Conservation (phyloP, 139 green algal genomes). For the Mychonastes homosphaera region DNA sequence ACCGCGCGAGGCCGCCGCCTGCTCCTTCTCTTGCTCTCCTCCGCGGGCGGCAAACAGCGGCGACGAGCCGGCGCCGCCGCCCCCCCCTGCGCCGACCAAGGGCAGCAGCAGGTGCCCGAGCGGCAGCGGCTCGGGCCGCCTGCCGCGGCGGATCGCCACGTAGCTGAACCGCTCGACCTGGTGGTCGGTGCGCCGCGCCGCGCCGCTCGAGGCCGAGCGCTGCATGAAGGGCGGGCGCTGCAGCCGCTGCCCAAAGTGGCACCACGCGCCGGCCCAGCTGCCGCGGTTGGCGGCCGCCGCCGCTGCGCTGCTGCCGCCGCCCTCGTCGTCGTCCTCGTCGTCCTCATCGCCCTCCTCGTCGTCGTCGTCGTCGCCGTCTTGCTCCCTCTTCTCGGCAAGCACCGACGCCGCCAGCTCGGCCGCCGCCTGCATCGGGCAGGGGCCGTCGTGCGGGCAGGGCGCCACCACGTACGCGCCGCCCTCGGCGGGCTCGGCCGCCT, state of each 20-base stretch:
- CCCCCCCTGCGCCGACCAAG: no score
- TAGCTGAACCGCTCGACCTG: conserved; percentile 79
- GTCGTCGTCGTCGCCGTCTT: background rate
- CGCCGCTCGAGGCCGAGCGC: background rate
- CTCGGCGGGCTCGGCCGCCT: conserved; percentile 1
- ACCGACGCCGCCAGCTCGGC: background rate
- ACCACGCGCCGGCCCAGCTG: conserved; percentile 56
- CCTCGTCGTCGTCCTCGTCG: no score
- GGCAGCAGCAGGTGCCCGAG: no score
- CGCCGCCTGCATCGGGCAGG: conserved; percentile 47
- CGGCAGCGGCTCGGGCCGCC: no score
- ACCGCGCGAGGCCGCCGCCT: no score
- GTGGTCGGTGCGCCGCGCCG: conserved; percentile 9
- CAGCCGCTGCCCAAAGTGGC: conserved; percentile 67
- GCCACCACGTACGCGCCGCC: conserved; percentile 56
- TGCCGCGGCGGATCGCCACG: no score
- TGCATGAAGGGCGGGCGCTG: conserved; percentile 37
- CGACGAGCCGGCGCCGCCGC: no score
- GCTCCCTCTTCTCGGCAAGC: background rate
- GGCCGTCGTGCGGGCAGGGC: conserved; percentile 69
- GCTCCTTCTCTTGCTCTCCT: no score
- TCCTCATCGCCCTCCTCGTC: no score
- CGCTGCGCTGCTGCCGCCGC: conserved; percentile 10
- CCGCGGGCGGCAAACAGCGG: no score
- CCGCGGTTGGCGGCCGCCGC: no score